Percentiles rank a stretch among this genome's conserved stretches.
Conservation (phyloP, 2,329 filamentous ascomycete genomes). For the Lecanosticta acicola region DNA sequence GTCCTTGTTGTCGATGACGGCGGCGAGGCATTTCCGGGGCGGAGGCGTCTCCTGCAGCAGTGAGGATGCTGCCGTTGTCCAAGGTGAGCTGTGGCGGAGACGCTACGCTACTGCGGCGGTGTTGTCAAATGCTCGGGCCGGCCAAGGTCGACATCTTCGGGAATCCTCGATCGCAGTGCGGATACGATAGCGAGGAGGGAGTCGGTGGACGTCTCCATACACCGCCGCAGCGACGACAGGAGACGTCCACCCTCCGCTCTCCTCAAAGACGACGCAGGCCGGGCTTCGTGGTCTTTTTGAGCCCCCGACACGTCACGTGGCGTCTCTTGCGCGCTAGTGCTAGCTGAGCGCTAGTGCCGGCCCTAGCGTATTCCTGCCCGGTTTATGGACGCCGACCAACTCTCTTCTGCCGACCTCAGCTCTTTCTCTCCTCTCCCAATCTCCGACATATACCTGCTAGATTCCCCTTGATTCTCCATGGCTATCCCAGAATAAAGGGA, state of each 20-base stretch:
- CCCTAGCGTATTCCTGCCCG: not conserved
- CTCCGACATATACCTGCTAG: not conserved
- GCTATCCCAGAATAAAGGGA: no score
- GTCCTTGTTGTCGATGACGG: not conserved
- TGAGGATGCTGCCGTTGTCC: no score
- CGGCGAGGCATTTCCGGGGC: not conserved
- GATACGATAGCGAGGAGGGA: no score
- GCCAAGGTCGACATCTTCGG: not conserved
- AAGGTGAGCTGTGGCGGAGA: no score
- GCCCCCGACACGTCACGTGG: not conserved
- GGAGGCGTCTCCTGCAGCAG: not conserved
- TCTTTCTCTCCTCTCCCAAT: not conserved
- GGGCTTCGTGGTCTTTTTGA: not conserved
- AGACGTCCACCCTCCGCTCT: not conserved
- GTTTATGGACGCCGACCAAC: not conserved
- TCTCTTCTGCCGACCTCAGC: constrained; percentile 1
- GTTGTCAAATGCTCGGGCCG: not conserved
- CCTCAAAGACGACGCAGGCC: not conserved
- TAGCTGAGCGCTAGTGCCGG: no score
- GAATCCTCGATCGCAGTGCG: no score
- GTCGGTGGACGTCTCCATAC: constrained; percentile 13
- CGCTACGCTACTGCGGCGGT: no score
- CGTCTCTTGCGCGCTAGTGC: no score
- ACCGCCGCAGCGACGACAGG: constrained; percentile 8
- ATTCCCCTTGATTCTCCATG: not conserved